A percentile compares a stretch with the other conserved stretches of the same genome.
Evolutionary conservation across 225 moss, liverwort and hornwort species (phyloP).

Genomic region (Marchantia paleacea): DNA sequence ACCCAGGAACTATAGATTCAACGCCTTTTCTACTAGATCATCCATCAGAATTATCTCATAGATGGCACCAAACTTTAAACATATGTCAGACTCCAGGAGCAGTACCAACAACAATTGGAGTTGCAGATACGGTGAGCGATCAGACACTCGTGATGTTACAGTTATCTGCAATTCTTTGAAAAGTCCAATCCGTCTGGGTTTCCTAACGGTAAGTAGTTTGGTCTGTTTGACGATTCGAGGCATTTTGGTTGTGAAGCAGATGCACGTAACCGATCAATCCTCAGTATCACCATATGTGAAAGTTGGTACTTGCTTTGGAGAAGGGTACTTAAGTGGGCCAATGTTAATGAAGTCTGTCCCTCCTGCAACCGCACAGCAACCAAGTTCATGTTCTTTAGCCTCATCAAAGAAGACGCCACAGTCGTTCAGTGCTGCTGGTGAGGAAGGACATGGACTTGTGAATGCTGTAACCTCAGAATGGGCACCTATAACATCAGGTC

Average conservation of each 20-base stretch:
- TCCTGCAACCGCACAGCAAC: background rate
- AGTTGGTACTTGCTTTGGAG: background rate
- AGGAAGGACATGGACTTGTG: background rate
- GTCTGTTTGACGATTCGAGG: background rate
- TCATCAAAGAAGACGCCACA: background rate
- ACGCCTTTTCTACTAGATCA: slow-evolving; percentile 4
- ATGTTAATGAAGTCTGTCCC: background rate
- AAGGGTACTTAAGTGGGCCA: background rate
- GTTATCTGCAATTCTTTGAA: background rate
- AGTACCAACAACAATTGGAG: background rate
- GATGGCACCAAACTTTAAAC: slow-evolving; percentile 21
- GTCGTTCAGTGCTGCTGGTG: background rate
- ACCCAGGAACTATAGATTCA: slow-evolving; percentile 1
- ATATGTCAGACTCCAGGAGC: background rate
- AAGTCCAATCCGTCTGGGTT: background rate
- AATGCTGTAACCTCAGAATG: slow-evolving; percentile 35
- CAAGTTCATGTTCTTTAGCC: background rate
- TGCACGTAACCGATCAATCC: background rate
- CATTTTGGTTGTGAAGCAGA: background rate
- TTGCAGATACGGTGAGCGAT: background rate
- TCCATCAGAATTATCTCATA: slow-evolving; percentile 7
- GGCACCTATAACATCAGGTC: slow-evolving; percentile 62
- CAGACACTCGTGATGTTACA: background rate
- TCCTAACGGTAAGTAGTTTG: background rate
- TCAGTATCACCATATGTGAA: background rate